Percentiles rank a stretch among this genome's conserved stretches.
These are phyloP conservation scores for Suhomyces sp. DNA, from an alignment of 805 yeast genomes.

Conservation along the genomic window DNA sequence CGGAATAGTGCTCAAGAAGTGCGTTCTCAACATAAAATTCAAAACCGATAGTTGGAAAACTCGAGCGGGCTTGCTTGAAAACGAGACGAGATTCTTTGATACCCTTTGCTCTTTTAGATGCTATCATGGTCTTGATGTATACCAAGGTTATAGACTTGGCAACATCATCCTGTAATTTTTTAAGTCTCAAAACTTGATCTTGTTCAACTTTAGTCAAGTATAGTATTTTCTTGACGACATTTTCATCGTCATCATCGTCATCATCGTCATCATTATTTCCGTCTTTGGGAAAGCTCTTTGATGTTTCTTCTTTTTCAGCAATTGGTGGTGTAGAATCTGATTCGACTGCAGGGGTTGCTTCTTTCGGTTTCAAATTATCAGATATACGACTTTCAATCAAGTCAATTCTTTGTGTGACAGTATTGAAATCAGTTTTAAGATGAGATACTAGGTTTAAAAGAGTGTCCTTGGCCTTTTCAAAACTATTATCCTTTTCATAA, in stretches of 20 bases:
- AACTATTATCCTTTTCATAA: constrained; percentile 58
- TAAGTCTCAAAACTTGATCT: constrained; percentile 17
- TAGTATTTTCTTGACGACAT: constrained; percentile 14
- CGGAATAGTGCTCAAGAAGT: constrained; percentile 69
- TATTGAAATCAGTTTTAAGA: constrained; percentile 40
- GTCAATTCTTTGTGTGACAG: constrained; percentile 22
- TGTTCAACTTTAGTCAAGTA: constrained; percentile 15
- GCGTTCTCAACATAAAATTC: constrained; percentile 84
- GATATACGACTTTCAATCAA: constrained; percentile 16
- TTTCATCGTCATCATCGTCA: constrained; percentile 16
- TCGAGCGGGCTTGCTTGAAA: constrained; percentile 67
- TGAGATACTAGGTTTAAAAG: constrained; percentile 52
- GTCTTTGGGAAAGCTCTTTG: constrained; percentile 3
- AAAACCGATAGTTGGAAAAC: constrained; percentile 57
- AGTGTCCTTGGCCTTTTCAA: constrained; percentile 48
- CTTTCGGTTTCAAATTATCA: constrained; percentile 4
- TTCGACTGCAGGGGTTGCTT: constrained; percentile 6
- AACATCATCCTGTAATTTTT: constrained; percentile 22
- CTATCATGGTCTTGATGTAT: constrained; percentile 68
- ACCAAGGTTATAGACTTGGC: constrained; percentile 55
- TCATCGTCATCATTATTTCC: constrained; percentile 6
- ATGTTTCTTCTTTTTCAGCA: background rate
- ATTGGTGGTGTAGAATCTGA: background rate
- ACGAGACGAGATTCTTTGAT: constrained; percentile 69
- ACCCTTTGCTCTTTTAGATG: constrained; percentile 66